Evolutionary conservation across 1,284 basidiomycete genomes (phyloP).

Genomic region (Ganoderma leucocontextum): DNA sequence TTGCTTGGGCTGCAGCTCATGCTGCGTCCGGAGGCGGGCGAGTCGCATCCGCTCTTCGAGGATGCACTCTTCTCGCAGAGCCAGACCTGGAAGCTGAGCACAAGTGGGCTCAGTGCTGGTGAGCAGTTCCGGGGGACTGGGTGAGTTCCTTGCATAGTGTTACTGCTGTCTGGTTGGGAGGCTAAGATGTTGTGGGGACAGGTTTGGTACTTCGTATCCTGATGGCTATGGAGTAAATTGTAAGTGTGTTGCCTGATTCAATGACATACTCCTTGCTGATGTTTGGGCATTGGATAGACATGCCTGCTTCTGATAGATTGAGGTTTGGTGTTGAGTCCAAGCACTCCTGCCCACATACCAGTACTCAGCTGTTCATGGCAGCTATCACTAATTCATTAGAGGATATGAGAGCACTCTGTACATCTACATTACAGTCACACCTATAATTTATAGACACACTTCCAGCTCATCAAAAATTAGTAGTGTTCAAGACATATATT

Average conservation of each 20-base stretch:
- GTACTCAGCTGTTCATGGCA: conserved; percentile 76
- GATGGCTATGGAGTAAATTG: conserved; percentile 96
- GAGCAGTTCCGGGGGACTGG: conserved; percentile 92
- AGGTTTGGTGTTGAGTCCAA: conserved; percentile 98
- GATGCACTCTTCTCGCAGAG: conserved; percentile 84
- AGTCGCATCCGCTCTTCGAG: conserved; percentile 68
- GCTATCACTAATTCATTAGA: conserved; percentile 74
- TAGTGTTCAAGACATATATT: background rate
- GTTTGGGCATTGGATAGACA: conserved; percentile 59
- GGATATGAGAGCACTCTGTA: conserved; percentile 74
- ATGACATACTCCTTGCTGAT: conserved; percentile 2
- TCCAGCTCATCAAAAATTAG: conserved; percentile 12
- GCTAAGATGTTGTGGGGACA: conserved; percentile 34
- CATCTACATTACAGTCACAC: conserved; percentile 24
- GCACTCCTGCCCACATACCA: conserved; percentile 72
- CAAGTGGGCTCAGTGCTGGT: conserved; percentile 90
- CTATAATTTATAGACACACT: conserved; percentile 24
- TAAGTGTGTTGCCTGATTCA: conserved; percentile 51
- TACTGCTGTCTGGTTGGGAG: background rate
- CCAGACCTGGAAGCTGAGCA: conserved; percentile 91
- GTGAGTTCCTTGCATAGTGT: conserved; percentile 41
- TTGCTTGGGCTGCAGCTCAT: conserved; percentile 86
- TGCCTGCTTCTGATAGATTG: conserved; percentile 82
- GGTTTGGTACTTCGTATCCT: conserved; percentile 80
- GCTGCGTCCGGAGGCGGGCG: conserved; percentile 53